phyloP scores from a whole-genome alignment of 2,329 filamentous ascomycete genomes.

The Fusarium sp. region DNA sequence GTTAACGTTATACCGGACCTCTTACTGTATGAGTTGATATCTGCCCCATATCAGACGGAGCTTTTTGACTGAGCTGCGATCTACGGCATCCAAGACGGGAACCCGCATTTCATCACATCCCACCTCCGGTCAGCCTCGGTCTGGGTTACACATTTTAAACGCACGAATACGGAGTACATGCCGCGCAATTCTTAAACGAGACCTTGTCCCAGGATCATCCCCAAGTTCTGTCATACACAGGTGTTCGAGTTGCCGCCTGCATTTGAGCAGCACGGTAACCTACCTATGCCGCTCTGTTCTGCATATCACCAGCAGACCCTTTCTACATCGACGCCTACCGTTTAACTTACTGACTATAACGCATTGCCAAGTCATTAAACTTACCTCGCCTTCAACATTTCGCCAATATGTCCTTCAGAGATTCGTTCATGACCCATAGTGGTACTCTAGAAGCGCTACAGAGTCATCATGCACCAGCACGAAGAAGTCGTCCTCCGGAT shows the following conservation, averaged over 20 bases:
- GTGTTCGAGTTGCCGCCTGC: constrained; percentile 9
- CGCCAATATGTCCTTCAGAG: constrained; percentile 35
- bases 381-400: not conserved
- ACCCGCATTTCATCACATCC: constrained; percentile 32
- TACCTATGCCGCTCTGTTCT: constrained; percentile 28
- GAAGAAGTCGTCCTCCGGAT: constrained; percentile 39
- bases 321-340: constrained; percentile 16
- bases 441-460: constrained; percentile 38
- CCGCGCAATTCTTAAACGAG: constrained; percentile 21
- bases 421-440: constrained; percentile 38
- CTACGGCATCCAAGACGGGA: constrained; percentile 23
- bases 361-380: not conserved
- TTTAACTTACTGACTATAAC: constrained; percentile 13
- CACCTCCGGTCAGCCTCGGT: constrained; percentile 1
- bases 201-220: constrained; percentile 6
- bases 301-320: constrained; percentile 13
- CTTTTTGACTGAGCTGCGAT: constrained; percentile 25
- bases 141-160: constrained; percentile 22
- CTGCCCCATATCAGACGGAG: constrained; percentile 23
- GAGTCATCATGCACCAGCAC: constrained; percentile 30
- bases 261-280: constrained; percentile 5
- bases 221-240: constrained; percentile 11
- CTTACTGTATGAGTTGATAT: constrained; percentile 14
- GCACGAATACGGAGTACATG: constrained; percentile 18
- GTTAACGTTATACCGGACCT: not conserved